These are phyloP conservation scores for Backusella tuberculispora DNA, from an alignment of 192 early-diverging fungal genomes.

Conservation along the genomic window DNA sequence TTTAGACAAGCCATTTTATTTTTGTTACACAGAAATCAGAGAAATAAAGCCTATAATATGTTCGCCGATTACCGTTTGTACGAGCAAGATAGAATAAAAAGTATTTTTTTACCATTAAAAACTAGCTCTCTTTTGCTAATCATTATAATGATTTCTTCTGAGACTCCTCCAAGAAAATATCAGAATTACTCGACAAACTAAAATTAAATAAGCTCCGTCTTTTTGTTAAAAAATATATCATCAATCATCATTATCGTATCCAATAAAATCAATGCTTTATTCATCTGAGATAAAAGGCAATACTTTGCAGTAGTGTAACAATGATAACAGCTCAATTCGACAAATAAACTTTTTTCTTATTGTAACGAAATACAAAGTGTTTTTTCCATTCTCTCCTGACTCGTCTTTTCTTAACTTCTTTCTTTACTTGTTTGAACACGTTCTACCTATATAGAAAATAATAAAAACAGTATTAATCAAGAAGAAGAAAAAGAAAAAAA, in stretches of 20 bases:
- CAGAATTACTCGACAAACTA: not conserved
- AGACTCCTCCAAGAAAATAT: not conserved
- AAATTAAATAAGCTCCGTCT: not conserved
- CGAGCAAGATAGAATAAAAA: not conserved
- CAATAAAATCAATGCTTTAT: not conserved
- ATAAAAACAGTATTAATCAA: not conserved
- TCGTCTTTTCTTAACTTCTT: not conserved
- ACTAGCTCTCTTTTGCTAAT: not conserved
- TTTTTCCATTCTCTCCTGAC: not conserved
- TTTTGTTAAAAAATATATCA: not conserved
- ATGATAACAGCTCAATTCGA: no score
- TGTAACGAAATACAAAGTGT: not conserved
- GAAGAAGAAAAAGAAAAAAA: not conserved
- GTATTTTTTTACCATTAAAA: not conserved
- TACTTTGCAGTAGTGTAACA: not conserved
- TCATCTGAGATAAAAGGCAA: not conserved
- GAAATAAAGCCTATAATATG: not conserved
- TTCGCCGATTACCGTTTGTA: not conserved
- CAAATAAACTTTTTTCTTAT: constrained; percentile 4
- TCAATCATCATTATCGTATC: not conserved
- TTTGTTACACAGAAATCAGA: no score
- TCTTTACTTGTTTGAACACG: not conserved
- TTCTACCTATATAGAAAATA: not conserved
- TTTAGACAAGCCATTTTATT: no score
- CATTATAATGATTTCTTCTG: not conserved